phyloP scores from a whole-genome alignment of 1,139 yeast genomes.

The Pichia sp. region DNA sequence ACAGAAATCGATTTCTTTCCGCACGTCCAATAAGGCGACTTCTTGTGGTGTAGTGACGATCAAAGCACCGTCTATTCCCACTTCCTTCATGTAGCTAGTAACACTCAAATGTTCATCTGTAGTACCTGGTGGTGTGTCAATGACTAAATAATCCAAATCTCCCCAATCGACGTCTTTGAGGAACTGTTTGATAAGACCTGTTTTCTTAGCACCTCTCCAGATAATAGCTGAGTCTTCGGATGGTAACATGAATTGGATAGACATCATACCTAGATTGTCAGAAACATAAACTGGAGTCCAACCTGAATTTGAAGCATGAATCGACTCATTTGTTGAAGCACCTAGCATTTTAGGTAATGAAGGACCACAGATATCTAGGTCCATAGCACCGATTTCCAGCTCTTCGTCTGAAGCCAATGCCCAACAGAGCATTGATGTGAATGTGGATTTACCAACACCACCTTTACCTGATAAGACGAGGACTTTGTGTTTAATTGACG shows the following conservation, averaged over 20 bases:
- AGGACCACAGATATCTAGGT: conserved; percentile 97
- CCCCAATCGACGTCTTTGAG: conserved; percentile 98
- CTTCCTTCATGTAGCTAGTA: conserved; percentile 82
- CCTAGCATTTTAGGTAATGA: conserved; percentile 95
- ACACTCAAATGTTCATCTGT: conserved; percentile 96
- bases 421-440: conserved; percentile 94
- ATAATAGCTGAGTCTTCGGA: conserved; percentile 92
- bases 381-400: conserved; percentile 93
- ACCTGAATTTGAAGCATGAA: conserved; percentile 89
- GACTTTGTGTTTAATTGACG: conserved; percentile 75
- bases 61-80: conserved; percentile 94
- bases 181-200: conserved; percentile 90
- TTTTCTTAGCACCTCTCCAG: conserved; percentile 97
- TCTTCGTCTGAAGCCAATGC: conserved; percentile 90
- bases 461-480: conserved; percentile 94
- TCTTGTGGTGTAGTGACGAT: conserved; percentile 98
- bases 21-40: conserved; percentile 89
- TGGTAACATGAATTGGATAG: conserved; percentile 94
- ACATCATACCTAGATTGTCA: conserved; percentile 93
- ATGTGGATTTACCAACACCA: conserved; percentile 97
- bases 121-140: conserved; percentile 99
- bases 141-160: conserved; percentile 79
- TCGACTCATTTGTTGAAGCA: conserved; percentile 70
- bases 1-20: conserved; percentile 96
- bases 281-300: conserved; percentile 98